Evolutionary conservation across 441 rosid species (phyloP).

Genomic region (Populus hybrid): DNA sequence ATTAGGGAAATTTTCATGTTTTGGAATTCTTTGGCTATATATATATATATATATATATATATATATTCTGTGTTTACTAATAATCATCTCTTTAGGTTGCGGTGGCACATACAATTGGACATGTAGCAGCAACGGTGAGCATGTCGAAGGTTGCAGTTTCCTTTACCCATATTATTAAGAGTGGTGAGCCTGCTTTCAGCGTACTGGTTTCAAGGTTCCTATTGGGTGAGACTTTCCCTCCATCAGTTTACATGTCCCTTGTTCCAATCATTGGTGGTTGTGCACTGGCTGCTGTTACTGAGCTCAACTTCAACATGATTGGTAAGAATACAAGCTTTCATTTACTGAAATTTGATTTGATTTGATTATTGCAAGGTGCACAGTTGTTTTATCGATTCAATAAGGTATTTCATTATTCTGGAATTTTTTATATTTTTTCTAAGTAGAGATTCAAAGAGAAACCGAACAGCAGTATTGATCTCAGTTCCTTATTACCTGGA

Average conservation of each 20-base stretch:
- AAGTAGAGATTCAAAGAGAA: not conserved
- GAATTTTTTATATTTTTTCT: too few species aligned
- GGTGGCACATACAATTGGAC: constrained; percentile 93
- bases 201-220: constrained; percentile 76
- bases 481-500: not conserved
- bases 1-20: too few species aligned
- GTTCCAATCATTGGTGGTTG: constrained; percentile 97
- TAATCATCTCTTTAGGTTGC: constrained; percentile 73
- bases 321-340: constrained; percentile 40
- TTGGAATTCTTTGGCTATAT: not conserved
- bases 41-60: too few species aligned
- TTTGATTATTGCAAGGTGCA: not conserved
- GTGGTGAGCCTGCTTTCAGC: constrained; percentile 91
- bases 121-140: constrained; percentile 96
- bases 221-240: constrained; percentile 85
- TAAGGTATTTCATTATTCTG: not conserved
- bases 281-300: constrained; percentile 89
- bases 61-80: constrained; percentile 53
- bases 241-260: constrained; percentile 75
- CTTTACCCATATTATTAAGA: constrained; percentile 90
- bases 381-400: too few species aligned
- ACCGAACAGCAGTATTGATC: not conserved
- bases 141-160: constrained; percentile 98
- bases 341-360: not conserved
- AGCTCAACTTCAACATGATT: constrained; percentile 95